Base-by-base conservation (phyloP, 768 basidiomycete species). In the Rhizopogon roseolus region DNA sequence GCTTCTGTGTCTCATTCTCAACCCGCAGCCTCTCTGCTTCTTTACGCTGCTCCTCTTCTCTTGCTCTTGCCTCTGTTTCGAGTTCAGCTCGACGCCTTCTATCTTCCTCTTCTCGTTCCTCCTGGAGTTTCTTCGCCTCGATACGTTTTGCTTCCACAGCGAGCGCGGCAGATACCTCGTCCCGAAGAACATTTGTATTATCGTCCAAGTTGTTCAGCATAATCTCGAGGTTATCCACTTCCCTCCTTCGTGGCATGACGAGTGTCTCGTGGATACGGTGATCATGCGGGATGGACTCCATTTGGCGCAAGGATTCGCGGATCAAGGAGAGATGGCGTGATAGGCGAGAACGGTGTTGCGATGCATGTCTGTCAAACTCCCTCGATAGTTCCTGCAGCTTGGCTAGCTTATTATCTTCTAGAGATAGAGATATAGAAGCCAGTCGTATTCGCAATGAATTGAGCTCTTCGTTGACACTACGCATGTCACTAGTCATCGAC, bases 261-360 rank as follows among this genome's bases (percentile, higher is more conserved):
- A 90, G 52, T 19, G 64, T 62, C 44, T 83, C 77, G 41, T 77
- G 75, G n/a, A 77, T 68, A 40, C 72, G 62, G 16, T 70, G 51
- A 49, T 84, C 81, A 29, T 71, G 66, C 1, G 70, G 64, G 41
- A 66, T 56, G 32, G 71, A 60, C n/a, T 85, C 81, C 74, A 92
- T 81, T 22, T 67, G 70, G 17, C 75, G 74, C 17, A 90, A 69
- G 3, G 80, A 66, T 41, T 81, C 79, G 17, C 78, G 82, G 41
- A 84, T 74, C 6, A 76, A 71, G 16, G 81, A 77, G 41, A 88
- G 69, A 0, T 79, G 80, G 22, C 74, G 73, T 11, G 73, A 66
- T 56, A 81, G 71, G 29, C 65, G 62, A 52, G 67, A 57, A 59
- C 73, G 69, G 61, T 74, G 66, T 4, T 63, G 53, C 42, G 70